Percentiles rank a stretch among this genome's conserved stretches.
These are phyloP conservation scores for Vairimorpha necatrix DNA, from an alignment of 371 early-diverging fungal species.

Conservation along the genomic window DNA sequence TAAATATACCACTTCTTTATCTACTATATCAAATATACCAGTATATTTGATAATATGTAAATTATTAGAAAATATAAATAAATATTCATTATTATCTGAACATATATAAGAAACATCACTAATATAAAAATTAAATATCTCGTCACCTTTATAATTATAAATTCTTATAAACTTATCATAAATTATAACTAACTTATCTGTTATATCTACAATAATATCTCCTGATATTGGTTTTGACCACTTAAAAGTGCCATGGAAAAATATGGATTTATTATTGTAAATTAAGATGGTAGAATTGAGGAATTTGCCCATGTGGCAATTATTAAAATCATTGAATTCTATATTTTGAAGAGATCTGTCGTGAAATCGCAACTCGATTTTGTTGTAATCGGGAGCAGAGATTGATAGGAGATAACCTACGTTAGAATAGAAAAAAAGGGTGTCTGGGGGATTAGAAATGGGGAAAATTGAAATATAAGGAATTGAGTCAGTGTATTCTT, in stretches of 20 bases:
- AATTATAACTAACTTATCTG: slow-evolving; percentile 9
- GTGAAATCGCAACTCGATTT: slow-evolving; percentile 34
- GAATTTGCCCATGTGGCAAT: slow-evolving; percentile 17
- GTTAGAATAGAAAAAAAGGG: slow-evolving; percentile 15
- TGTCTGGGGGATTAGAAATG: background rate
- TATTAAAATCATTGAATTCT: slow-evolving; percentile 8
- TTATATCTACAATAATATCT: background rate
- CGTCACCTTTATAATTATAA: slow-evolving; percentile 15
- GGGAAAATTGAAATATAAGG: background rate
- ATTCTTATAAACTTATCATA: background rate
- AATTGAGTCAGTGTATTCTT: background rate
- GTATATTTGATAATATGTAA: too few relatives aligned
- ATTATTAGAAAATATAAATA: slow-evolving; percentile 3
- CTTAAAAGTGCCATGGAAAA: background rate
- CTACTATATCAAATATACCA: slow-evolving; percentile 7
- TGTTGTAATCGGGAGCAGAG: background rate
- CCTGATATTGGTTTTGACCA: slow-evolving; percentile 6
- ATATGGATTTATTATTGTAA: background rate
- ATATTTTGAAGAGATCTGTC: slow-evolving; percentile 9
- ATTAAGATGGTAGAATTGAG: slow-evolving; percentile 11
- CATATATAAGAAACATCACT: slow-evolving; percentile 3
- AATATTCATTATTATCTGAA: background rate
- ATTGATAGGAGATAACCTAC: slow-evolving; percentile 24
- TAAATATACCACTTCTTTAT: background rate
- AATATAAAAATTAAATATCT: slow-evolving; percentile 26